Evolutionary conservation across 75 land plant genomes (phyloP), one percentile per base, ranked within the genome.

Genomic region (Cupressus sempervirens): DNA sequence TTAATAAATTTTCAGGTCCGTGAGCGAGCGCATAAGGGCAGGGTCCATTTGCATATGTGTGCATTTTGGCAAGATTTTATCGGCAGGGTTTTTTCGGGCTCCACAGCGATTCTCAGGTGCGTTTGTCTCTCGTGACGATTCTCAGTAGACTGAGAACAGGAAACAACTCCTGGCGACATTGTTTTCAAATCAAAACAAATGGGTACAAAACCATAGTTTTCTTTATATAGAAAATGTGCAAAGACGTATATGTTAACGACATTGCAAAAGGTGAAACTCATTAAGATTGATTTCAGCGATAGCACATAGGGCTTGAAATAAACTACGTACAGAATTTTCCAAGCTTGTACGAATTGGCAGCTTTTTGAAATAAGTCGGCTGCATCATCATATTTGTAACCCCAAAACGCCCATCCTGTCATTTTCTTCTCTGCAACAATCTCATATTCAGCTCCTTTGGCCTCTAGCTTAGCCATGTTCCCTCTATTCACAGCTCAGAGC

Each of bases 341-440:
- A 76, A 95, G 92, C 80, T 97, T 97, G 92, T 85, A 97, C 65
- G 82, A 84, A 87, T 96, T 96, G 54, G 93, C 98, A 35, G 95
- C 97, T 84, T 95, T 95, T 67, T 96, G 94, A 83, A 83, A 91
- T 65, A 96, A 82, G 82, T 95, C 98, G 70, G 96, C 93, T 34
- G 98, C 97, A 83, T 95, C 95, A 62, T 97, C 99, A 85, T 94
- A 89, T 85, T 97, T 97, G 90, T 88, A 89, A 26, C 99, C 93
- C 81, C 95, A 95, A 62, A 96, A 52, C 0, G 92, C 92, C 99
- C 99, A 97, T n/a, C 96, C 93, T 62, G 46, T 86, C 32, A 96
- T 89, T 91, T 93, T 93, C 90, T 95, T 95, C 92, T 96, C 98
- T 20, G 97, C 97, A 83, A 93, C 94, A 89, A 88, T 93, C 93